Evolutionary conservation across 345 rosid species (phyloP).

Genomic region (Camelina laxa): DNA sequence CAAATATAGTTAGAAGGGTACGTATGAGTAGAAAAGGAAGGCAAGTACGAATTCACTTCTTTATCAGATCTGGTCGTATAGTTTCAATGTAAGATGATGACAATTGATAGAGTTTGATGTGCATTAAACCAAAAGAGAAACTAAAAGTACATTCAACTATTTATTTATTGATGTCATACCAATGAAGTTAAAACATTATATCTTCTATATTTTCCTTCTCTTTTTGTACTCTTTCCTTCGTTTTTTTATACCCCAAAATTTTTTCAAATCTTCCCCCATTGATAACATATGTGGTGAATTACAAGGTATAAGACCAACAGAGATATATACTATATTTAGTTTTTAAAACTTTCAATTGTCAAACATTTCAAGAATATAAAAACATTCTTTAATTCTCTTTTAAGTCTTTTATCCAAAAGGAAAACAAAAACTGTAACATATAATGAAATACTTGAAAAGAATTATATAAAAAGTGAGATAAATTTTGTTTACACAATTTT

Average conservation of each 20-base stretch:
- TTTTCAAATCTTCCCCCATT: constrained; percentile 13
- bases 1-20: constrained; percentile 15
- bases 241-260: not conserved
- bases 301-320: constrained; percentile 24
- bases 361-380: constrained; percentile 23
- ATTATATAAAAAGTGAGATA: not conserved
- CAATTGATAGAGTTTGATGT: constrained; percentile 28
- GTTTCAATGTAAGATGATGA: constrained; percentile 37
- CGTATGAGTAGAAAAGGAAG: constrained; percentile 8
- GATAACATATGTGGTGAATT: constrained; percentile 31
- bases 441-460: not conserved
- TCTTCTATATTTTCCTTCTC: constrained; percentile 14
- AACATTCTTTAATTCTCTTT: constrained; percentile 27
- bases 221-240: constrained; percentile 25
- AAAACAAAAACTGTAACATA: not conserved
- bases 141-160: constrained; percentile 44
- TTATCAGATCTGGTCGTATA: constrained; percentile 32
- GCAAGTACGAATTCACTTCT: constrained; percentile 29
- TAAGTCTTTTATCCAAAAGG: not conserved
- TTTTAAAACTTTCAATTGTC: not conserved
- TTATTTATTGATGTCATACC: constrained; percentile 33
- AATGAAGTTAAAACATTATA: constrained; percentile 13
- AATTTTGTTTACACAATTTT: too few relatives aligned
- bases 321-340: constrained; percentile 8
- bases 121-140: constrained; percentile 33